Evolutionary conservation across 352 stramenopile species (phyloP), one percentile per base, ranked within the genome.

Genomic region (Globisporangium cylindrosporum): DNA sequence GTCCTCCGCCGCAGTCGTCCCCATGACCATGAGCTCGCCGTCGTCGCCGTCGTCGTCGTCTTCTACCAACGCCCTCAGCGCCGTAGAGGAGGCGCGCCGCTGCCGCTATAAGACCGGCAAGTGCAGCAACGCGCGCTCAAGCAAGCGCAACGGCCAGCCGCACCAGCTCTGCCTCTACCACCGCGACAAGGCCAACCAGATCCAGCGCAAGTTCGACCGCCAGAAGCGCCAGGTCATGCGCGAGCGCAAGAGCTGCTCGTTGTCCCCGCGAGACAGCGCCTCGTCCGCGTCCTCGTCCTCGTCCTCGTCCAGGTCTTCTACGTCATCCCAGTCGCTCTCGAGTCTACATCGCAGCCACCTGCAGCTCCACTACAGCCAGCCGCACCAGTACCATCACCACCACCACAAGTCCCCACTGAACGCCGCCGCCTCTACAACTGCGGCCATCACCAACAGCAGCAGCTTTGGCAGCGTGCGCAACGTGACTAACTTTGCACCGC

Each of bases 91-190:
- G 22, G 43, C 49, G n/a, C 41, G 54, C 34, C 58, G 59, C 62
- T 96, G 88, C 76, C 77, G 86, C 56, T 96, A 96, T 83, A 93
- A 94, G 77, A 96, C 88, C 8, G 88, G 88, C 72, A 96, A 96
- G 59, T 96, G 88, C 79, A 85, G 66, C 66, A 93, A 96, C 73
- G 62, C 73, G 63, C 88, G 88, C 62, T 93, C 86, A 51, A 85
- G 77, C 70, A 96, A 96, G 67, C 86, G 86, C 75, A 94, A 96
- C 63, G 88, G 88, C 66, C 82, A 93, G 74, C 84, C 81, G 61
- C 88, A 96, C 72, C 87, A 94, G 71, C 75, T 96, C n/a, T 96
- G 88, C 61, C 73, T 92, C 58, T 93, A 91, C 76, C 88, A 96
- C 70, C 86, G 88, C 36, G 85, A 94, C 75, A 96, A 96, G 77